Evolutionary conservation across 2,329 filamentous ascomycete genomes (phyloP).

Genomic region (Dothidotthia symphoricarpi): DNA sequence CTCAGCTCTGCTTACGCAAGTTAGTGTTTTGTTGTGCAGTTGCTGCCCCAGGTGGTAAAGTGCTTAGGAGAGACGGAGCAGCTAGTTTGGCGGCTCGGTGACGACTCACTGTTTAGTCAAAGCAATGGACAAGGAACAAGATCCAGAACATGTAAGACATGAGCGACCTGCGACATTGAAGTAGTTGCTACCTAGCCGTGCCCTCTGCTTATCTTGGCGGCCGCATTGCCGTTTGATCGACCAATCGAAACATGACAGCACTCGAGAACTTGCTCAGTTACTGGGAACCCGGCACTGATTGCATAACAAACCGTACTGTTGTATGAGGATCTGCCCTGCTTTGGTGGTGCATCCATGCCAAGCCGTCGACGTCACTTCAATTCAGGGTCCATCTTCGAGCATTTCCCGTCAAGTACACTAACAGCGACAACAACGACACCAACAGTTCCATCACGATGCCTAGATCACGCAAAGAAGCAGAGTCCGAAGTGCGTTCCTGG

Average conservation of each 20-base stretch:
- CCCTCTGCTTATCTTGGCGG: conserved; percentile 22
- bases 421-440: conserved; percentile 17
- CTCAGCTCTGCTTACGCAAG: conserved; percentile 19
- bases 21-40: conserved; percentile 4
- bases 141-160: not conserved
- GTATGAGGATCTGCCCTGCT: not conserved
- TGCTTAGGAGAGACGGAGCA: no score
- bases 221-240: conserved; percentile 21
- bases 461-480: conserved; percentile 51
- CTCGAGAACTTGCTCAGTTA: conserved; percentile 1
- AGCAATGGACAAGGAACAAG: no score
- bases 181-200: conserved; percentile 9
- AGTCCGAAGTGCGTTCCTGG: conserved; percentile 65
- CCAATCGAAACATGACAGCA: conserved; percentile 15
- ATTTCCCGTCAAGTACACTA: conserved; percentile 1
- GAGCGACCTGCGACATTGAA: conserved; percentile 18
- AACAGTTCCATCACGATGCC: conserved; percentile 30
- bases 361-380: conserved; percentile 6
- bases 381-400: conserved; percentile 5
- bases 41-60: no score
- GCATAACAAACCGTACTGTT: not conserved
- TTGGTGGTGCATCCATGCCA: not conserved
- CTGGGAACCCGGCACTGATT: not conserved
- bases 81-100: no score
- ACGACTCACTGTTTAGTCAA: no score